Evolutionary conservation across 169 alveolate genomes (phyloP).

Genomic region (Plasmodium coatneyi): DNA sequence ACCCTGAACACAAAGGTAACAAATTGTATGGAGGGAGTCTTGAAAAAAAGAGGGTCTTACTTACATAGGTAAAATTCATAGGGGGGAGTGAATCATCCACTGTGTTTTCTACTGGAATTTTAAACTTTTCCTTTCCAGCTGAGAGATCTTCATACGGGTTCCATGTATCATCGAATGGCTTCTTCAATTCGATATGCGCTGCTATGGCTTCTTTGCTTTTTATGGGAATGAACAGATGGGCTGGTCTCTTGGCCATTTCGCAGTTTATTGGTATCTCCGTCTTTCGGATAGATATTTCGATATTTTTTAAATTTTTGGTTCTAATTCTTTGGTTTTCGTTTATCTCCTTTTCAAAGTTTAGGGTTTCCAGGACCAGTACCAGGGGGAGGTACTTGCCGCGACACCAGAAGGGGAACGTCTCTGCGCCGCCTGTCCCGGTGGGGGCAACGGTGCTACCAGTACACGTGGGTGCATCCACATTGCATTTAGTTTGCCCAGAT

Average conservation of each 20-base stretch:
- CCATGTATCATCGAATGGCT: constrained; percentile 82
- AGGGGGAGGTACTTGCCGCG: constrained; percentile 49
- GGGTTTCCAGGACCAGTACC: constrained; percentile 36
- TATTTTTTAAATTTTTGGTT: constrained; percentile 49
- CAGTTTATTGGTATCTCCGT: constrained; percentile 75
- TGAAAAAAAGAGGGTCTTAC: constrained; percentile 79
- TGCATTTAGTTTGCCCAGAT: background rate
- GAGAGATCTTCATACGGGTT: constrained; percentile 85
- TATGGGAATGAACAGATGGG: constrained; percentile 81
- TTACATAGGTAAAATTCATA: constrained; percentile 83
- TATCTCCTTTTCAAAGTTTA: constrained; percentile 49
- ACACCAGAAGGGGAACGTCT: constrained; percentile 47
- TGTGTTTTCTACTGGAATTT: constrained; percentile 83
- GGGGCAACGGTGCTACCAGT: background rate
- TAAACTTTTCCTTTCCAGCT: constrained; percentile 83
- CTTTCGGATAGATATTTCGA: constrained; percentile 21
- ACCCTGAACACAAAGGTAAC: constrained; percentile 82
- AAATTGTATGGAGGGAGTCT: constrained; percentile 80
- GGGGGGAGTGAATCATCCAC: constrained; percentile 85
- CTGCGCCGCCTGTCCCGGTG: background rate
- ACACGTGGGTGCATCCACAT: background rate
- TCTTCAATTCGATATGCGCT: constrained; percentile 80
- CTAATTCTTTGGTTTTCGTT: constrained; percentile 29
- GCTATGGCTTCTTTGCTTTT: constrained; percentile 80
- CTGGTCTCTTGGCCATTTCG: constrained; percentile 82